Evolutionary conservation across 2,329 filamentous ascomycete species (phyloP).

Genomic region (Tothia fuscella): DNA sequence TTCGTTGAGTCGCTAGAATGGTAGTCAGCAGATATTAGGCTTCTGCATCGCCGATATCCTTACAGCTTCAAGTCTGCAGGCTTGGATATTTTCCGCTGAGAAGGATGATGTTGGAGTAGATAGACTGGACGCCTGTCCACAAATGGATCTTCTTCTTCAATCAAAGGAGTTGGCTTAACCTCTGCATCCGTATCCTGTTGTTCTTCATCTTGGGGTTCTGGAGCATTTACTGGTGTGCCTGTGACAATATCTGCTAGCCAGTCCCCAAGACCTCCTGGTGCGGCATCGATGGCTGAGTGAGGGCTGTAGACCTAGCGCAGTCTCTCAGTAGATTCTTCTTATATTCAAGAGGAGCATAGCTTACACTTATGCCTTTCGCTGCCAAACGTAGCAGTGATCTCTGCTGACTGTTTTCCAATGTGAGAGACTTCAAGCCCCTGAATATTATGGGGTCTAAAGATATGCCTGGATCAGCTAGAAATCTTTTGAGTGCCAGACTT

Average conservation of each 20-base stretch:
- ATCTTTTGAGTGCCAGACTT: neutral
- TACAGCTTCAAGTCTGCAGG: constrained; percentile 23
- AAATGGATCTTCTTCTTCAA: constrained; percentile 24
- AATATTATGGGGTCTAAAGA: constrained; percentile 86
- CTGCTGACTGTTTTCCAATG: constrained; percentile 75
- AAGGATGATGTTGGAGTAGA: constrained; percentile 36
- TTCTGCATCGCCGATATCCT: neutral
- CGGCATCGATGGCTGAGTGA: constrained; percentile 88
- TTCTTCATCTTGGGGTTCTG: constrained; percentile 21
- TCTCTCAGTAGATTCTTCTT: neutral
- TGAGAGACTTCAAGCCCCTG: constrained; percentile 78
- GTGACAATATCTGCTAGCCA: constrained; percentile 86
- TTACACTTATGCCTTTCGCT: constrained; percentile 69
- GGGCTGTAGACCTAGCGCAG: constrained; percentile 71
- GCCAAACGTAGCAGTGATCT: constrained; percentile 69
- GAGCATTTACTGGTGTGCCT: constrained; percentile 33
- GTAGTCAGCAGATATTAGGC: constrained; percentile 10
- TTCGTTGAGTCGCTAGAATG: constrained; percentile 11
- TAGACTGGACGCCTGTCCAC: constrained; percentile 27
- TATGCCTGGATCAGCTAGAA: neutral
- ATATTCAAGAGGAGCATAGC: neutral
- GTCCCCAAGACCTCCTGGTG: constrained; percentile 73
- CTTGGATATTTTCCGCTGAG: constrained; percentile 26
- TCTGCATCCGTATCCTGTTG: constrained; percentile 11
- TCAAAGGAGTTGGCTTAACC: neutral